phyloP scores from a whole-genome alignment of 768 basidiomycete species.

The Paxillus involutus region DNA sequence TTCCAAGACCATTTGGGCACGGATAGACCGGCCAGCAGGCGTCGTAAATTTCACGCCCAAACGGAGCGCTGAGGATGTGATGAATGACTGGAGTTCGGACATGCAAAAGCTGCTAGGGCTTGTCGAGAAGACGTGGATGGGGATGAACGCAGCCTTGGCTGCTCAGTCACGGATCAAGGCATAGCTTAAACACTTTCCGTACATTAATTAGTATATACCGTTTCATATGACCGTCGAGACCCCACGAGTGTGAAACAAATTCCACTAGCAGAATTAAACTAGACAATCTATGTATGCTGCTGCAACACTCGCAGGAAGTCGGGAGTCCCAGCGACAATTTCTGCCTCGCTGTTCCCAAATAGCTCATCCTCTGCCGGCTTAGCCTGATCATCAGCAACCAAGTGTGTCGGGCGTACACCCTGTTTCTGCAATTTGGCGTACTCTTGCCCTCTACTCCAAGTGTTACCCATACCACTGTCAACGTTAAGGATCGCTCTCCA shows the following conservation, averaged over 20 bases:
- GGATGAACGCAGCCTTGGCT: constrained; percentile 86
- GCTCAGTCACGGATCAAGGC: constrained; percentile 67
- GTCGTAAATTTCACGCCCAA: constrained; percentile 86
- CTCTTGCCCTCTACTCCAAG: constrained; percentile 74
- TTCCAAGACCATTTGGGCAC: constrained; percentile 89
- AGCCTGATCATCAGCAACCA: constrained; percentile 46
- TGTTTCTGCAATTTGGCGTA: constrained; percentile 74
- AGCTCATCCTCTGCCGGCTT: constrained; percentile 25
- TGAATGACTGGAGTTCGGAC: constrained; percentile 98
- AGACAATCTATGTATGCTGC: neutral
- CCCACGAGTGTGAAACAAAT: neutral
- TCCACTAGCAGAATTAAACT: neutral
- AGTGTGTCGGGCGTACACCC: constrained; percentile 66
- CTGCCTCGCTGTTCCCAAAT: neutral
- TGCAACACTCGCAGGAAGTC: constrained; percentile 9
- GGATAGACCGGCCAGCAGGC: constrained; percentile 88
- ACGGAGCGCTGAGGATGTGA: constrained; percentile 83
- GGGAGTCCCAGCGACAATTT: neutral
- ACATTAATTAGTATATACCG: constrained; percentile 9
- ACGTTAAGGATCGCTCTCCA: constrained; percentile 69
- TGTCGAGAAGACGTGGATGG: constrained; percentile 99
- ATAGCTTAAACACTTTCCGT: constrained; percentile 24
- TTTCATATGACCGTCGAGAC: neutral
- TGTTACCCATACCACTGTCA: constrained; percentile 36
- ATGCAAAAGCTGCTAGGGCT: constrained; percentile 89